These are phyloP conservation scores for Persicaria tinctoria DNA, from an alignment of 148 eudicot genomes.

Conservation along the genomic window DNA sequence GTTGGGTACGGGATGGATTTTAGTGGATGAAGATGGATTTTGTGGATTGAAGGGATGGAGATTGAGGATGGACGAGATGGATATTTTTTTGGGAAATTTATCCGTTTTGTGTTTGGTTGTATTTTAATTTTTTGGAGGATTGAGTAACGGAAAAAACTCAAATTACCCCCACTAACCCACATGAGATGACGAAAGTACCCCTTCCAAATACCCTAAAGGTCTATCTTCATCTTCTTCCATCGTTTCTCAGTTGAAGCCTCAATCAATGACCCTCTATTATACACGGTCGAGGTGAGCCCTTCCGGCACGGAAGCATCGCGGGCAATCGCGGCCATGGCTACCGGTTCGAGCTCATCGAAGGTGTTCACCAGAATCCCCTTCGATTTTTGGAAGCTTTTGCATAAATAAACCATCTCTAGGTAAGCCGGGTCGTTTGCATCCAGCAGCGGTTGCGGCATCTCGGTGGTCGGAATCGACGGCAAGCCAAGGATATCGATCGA, in stretches of 20 bases:
- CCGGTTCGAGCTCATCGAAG: constrained; percentile 24
- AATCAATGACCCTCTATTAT: constrained; percentile 27
- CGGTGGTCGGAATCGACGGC: constrained; percentile 27
- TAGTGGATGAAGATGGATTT: too few species aligned
- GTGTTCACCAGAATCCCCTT: constrained; percentile 30
- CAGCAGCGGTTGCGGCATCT: constrained; percentile 18
- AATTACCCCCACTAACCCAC: too few species aligned
- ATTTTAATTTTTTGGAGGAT: too few species aligned
- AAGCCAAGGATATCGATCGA: constrained; percentile 24
- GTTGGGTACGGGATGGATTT: too few species aligned
- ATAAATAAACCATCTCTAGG: constrained; percentile 11
- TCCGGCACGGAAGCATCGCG: constrained; percentile 22
- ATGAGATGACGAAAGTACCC: too few species aligned
- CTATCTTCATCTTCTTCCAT: too few species aligned
- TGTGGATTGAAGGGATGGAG: too few species aligned
- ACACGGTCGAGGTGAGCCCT: constrained; percentile 28
- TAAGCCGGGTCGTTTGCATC: constrained; percentile 19
- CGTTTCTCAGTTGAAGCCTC: not conserved
- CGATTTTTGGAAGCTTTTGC: constrained; percentile 18
- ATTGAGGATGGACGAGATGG: too few species aligned
- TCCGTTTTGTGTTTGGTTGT: too few species aligned
- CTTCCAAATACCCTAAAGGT: too few species aligned
- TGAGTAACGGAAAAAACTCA: too few species aligned
- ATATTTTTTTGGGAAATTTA: too few species aligned
- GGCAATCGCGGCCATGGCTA: constrained; percentile 16